Evolutionary conservation across 352 stramenopile species (phyloP).

Genomic region (Peronospora destructor): DNA sequence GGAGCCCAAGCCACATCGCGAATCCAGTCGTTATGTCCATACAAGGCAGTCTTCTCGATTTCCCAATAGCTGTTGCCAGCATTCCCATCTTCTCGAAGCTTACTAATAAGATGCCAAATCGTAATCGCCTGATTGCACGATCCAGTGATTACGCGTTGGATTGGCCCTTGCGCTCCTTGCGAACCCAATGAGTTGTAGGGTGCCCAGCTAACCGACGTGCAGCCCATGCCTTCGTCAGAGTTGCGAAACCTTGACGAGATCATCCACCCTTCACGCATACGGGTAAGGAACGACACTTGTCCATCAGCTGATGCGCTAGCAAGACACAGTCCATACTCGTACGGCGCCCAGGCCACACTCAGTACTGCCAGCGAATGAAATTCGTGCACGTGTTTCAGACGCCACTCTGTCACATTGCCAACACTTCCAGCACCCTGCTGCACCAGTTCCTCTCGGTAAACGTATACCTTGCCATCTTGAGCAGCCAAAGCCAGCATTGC

Average conservation of each 20-base stretch:
- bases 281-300: slow-evolving; percentile 78
- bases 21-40: slow-evolving; percentile 77
- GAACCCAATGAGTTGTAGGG: slow-evolving; percentile 84
- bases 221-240: slow-evolving; percentile 64
- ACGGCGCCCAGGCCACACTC: slow-evolving; percentile 80
- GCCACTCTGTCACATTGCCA: slow-evolving; percentile 55
- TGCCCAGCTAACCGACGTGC: slow-evolving; percentile 76
- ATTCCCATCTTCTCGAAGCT: slow-evolving; percentile 25
- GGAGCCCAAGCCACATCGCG: slow-evolving; percentile 78
- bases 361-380: slow-evolving; percentile 68
- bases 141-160: slow-evolving; percentile 72
- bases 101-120: slow-evolving; percentile 50
- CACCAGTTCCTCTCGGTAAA: slow-evolving; percentile 77
- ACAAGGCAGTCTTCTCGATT: slow-evolving; percentile 36
- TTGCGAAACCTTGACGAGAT: slow-evolving; percentile 70
- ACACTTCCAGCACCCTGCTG: slow-evolving; percentile 27
- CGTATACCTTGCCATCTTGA: slow-evolving; percentile 78
- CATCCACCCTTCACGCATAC: slow-evolving; percentile 77
- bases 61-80: slow-evolving; percentile 30
- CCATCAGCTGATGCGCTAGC: slow-evolving; percentile 71
- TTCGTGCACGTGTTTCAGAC: slow-evolving; percentile 67
- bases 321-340: slow-evolving; percentile 83
- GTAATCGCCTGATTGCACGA: slow-evolving; percentile 56
- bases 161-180: slow-evolving; percentile 48
- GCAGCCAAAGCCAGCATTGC: slow-evolving; percentile 69